phyloP scores from a whole-genome alignment of 495 filamentous ascomycete genomes.

The Penicillium bialowiezense region DNA sequence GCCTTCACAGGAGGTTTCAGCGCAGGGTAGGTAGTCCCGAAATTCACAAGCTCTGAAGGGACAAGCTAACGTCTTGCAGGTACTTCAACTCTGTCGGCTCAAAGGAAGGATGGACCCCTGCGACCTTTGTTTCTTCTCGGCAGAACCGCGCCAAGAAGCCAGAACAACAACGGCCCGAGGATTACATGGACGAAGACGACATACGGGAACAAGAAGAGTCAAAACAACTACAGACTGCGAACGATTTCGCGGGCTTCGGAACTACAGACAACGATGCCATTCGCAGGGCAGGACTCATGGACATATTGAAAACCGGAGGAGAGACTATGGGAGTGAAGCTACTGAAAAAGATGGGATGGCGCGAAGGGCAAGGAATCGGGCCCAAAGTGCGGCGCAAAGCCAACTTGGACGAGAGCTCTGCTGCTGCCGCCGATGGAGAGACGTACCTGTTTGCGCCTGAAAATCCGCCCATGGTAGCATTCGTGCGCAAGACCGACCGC shows the following conservation, averaged over 20 bases:
- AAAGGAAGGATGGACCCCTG: slow-evolving; percentile 95
- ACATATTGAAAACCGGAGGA: slow-evolving; percentile 68
- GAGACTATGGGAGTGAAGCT: slow-evolving; percentile 90
- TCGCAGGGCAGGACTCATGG: slow-evolving; percentile 61
- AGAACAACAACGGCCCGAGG: slow-evolving; percentile 66
- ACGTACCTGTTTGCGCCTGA: slow-evolving; percentile 87
- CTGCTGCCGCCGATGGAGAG: slow-evolving; percentile 38
- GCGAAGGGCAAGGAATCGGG: slow-evolving; percentile 87
- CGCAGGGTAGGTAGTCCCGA: slow-evolving; percentile 66
- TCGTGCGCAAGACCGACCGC: slow-evolving; percentile 71
- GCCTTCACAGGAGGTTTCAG: slow-evolving; percentile 97
- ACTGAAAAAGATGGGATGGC: slow-evolving; percentile 94
- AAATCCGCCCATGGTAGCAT: slow-evolving; percentile 72
- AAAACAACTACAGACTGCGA: slow-evolving; percentile 64
- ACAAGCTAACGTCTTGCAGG: slow-evolving; percentile 39
- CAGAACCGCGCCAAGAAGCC: slow-evolving; percentile 71
- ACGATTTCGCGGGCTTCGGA: slow-evolving; percentile 75
- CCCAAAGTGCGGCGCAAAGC: slow-evolving; percentile 81
- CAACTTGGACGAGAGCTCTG: slow-evolving; percentile 54
- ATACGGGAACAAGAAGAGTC: slow-evolving; percentile 81
- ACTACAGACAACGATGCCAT: slow-evolving; percentile 56
- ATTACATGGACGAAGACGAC: slow-evolving; percentile 99
- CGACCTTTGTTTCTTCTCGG: slow-evolving; percentile 88
- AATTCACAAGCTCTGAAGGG: neutral
- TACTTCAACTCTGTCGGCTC: slow-evolving; percentile 98